Evolutionary conservation across 2,329 filamentous ascomycete species (phyloP).

Genomic region (Blumeriella jaapii): DNA sequence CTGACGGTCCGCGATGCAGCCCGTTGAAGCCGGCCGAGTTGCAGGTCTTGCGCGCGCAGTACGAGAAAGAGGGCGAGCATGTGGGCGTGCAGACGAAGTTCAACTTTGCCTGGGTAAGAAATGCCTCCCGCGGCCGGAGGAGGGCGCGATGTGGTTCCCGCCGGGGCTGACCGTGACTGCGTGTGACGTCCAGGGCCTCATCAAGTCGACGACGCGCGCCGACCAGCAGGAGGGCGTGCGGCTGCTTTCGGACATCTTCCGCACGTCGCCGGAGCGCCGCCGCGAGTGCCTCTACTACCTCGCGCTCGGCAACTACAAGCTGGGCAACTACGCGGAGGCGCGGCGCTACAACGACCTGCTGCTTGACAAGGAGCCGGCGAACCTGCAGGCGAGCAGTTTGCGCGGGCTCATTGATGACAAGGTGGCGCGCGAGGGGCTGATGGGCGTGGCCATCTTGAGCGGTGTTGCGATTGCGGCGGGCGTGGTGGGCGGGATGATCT

Average conservation of each 20-base stretch:
- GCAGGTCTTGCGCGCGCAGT: conserved; percentile 83
- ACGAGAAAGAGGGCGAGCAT: conserved; percentile 95
- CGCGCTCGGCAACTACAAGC: conserved; percentile 93
- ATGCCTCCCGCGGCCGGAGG: no score
- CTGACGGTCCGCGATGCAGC: conserved; percentile 37
- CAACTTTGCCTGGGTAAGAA: conserved; percentile 90
- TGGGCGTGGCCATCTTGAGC: conserved; percentile 91
- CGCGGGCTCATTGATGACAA: conserved; percentile 87
- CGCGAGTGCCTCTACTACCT: conserved; percentile 98
- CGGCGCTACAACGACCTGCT: conserved; percentile 89
- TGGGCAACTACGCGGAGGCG: conserved; percentile 94
- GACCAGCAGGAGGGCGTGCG: conserved; percentile 94
- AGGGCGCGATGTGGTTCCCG: no score
- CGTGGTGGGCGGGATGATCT: conserved; percentile 78
- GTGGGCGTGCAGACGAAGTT: conserved; percentile 97
- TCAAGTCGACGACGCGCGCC: conserved; percentile 73
- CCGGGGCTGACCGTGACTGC: no score
- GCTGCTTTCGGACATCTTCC: conserved; percentile 93
- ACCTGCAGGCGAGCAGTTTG: conserved; percentile 81
- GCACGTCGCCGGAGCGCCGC: conserved; percentile 79
- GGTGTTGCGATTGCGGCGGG: conserved; percentile 87
- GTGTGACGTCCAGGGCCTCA: conserved; percentile 67
- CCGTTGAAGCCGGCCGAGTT: conserved; percentile 87
- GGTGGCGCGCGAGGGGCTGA: conserved; percentile 84
- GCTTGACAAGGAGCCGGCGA: conserved; percentile 80